Evolutionary conservation across 2,329 filamentous ascomycete genomes (phyloP).

Genomic region (Lachnellula cervina): DNA sequence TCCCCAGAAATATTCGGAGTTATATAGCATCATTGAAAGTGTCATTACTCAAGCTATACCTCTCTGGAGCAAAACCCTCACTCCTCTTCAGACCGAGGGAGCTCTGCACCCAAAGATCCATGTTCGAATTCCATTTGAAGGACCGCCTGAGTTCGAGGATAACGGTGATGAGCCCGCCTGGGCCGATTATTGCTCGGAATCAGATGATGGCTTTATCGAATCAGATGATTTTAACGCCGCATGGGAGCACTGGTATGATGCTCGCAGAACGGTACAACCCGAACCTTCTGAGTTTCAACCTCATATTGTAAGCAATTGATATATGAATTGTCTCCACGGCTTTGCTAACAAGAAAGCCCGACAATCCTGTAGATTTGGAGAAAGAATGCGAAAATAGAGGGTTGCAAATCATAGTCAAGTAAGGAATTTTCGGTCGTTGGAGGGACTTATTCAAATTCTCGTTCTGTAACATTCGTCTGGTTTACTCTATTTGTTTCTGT

Average conservation of each 20-base stretch:
- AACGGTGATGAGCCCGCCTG: constrained; percentile 3
- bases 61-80: constrained; percentile 32
- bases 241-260: constrained; percentile 2
- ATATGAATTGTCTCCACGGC: no score
- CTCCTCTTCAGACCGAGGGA: not conserved
- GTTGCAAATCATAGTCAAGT: constrained; percentile 59
- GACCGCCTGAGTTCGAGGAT: constrained; percentile 14
- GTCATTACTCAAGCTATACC: constrained; percentile 32
- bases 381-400: constrained; percentile 28
- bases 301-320: not conserved
- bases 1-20: constrained; percentile 30
- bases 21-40: constrained; percentile 37
- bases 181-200: not conserved
- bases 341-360: not conserved
- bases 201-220: not conserved
- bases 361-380: not conserved
- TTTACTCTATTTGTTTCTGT: no score
- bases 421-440: no score
- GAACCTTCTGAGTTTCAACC: constrained; percentile 11
- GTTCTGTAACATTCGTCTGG: no score
- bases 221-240: not conserved
- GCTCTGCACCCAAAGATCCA: not conserved
- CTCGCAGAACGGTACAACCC: constrained; percentile 2
- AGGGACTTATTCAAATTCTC: no score
- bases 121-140: constrained; percentile 5